These are phyloP conservation scores for Penicillium riverlandense DNA, from an alignment of 495 filamentous ascomycete species.

Conservation along the genomic window DNA sequence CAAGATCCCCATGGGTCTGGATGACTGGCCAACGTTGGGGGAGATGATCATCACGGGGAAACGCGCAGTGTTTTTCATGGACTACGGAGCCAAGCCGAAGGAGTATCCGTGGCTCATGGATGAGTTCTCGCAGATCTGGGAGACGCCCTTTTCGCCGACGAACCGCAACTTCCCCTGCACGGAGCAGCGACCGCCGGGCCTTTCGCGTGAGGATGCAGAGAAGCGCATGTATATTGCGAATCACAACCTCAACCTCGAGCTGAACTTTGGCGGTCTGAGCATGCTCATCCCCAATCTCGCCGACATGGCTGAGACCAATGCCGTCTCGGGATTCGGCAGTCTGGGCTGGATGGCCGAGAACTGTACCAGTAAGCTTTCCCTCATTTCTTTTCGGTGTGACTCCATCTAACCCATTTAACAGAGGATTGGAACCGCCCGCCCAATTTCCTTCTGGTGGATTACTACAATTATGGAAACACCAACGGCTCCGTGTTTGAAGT, in stretches of 20 bases:
- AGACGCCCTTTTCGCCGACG: conserved; percentile 59
- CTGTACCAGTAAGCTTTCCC: conserved; percentile 52
- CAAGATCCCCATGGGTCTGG: conserved; percentile 57
- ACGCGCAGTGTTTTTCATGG: conserved; percentile 61
- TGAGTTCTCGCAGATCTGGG: conserved; percentile 61
- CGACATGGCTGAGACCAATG: conserved; percentile 63
- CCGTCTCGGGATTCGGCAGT: conserved; percentile 53
- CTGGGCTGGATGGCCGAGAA: conserved; percentile 60
- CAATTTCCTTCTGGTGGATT: conserved; percentile 86
- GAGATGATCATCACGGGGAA: conserved; percentile 66
- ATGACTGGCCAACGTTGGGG: conserved; percentile 79
- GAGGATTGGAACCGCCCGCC: conserved; percentile 63
- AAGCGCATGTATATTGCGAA: conserved; percentile 81
- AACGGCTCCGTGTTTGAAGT: conserved; percentile 89
- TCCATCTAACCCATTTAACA: conserved; percentile 11
- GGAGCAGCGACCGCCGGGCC: conserved; percentile 51
- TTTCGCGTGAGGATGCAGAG: conserved; percentile 42
- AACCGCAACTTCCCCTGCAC: conserved; percentile 53
- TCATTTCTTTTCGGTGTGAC: background rate
- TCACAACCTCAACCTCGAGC: conserved; percentile 78
- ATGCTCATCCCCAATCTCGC: conserved; percentile 73
- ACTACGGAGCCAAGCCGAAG: conserved; percentile 79
- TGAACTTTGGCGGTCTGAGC: conserved; percentile 50
- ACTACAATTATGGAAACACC: conserved; percentile 65
- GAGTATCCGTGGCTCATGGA: conserved; percentile 62